Evolutionary conservation across 768 basidiomycete genomes (phyloP).

Genomic region (Amyloporia xantha): DNA sequence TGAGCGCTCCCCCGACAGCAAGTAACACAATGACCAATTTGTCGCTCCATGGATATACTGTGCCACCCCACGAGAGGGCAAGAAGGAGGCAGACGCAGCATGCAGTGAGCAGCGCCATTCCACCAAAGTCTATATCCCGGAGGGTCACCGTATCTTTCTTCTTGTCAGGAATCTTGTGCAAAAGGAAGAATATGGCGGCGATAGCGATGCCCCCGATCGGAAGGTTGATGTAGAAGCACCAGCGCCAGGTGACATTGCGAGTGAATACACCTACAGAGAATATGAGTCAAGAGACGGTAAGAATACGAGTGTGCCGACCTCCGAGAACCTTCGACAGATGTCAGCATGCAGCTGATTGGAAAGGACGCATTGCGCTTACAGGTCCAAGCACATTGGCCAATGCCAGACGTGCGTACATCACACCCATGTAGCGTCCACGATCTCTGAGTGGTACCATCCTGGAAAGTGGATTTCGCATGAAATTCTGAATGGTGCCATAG

Average conservation of each 20-base stretch:
- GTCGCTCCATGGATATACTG: slow-evolving; percentile 11
- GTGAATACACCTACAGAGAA: slow-evolving; percentile 18
- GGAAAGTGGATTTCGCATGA: too few species aligned
- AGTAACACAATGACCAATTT: slow-evolving; percentile 18
- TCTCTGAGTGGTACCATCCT: too few species aligned
- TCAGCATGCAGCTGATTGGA: too few species aligned
- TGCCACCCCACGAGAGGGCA: slow-evolving; percentile 21
- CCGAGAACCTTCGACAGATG: too few species aligned
- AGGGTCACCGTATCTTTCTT: slow-evolving; percentile 2
- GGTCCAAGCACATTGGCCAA: too few species aligned
- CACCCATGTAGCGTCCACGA: too few species aligned
- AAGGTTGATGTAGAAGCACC: slow-evolving; percentile 20
- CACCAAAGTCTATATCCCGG: slow-evolving; percentile 20
- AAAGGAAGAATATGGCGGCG: slow-evolving; percentile 14
- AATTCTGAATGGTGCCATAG: too few species aligned
- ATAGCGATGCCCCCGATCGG: slow-evolving; percentile 17
- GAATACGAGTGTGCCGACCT: too few species aligned
- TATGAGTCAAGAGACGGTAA: too few species aligned
- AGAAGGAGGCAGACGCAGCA: slow-evolving; percentile 20
- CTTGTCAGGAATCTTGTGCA: slow-evolving; percentile 18
- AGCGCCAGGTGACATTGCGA: slow-evolving; percentile 19
- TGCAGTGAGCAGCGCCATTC: slow-evolving; percentile 16
- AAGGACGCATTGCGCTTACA: too few species aligned
- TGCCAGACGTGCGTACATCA: too few species aligned
- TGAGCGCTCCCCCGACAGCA: slow-evolving; percentile 14